Evolutionary conservation across 169 alveolate genomes (phyloP).

Genomic region (Blepharisma undulans): DNA sequence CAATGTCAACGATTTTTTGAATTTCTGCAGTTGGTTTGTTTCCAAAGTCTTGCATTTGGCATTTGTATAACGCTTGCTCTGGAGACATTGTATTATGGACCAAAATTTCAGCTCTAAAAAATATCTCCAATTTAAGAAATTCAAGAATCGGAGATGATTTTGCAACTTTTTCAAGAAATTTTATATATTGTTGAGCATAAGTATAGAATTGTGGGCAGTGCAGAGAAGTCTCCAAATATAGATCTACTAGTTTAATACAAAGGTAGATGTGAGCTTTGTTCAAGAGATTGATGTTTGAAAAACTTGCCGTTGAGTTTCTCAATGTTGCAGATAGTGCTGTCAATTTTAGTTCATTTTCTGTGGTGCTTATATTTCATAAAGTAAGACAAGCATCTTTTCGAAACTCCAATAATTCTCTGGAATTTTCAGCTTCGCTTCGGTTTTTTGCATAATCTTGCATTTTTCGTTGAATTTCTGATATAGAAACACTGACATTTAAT

Average conservation of each 20-base stretch:
- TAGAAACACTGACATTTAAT: not conserved
- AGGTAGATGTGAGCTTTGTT: not conserved
- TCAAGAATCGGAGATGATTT: not conserved
- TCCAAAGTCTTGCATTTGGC: not conserved
- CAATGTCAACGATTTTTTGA: not conserved
- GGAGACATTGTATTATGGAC: not conserved
- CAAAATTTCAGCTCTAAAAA: not conserved
- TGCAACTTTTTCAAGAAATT: not conserved
- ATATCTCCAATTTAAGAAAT: not conserved
- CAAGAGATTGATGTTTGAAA: not conserved
- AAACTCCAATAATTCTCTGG: not conserved
- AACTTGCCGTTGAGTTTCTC: not conserved
- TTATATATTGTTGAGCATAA: not conserved
- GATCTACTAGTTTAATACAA: not conserved
- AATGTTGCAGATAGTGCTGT: not conserved
- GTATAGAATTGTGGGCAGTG: not conserved
- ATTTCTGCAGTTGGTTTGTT: not conserved
- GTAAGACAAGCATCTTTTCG: not conserved
- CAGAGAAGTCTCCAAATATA: not conserved
- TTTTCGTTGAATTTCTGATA: not conserved
- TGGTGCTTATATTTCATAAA: not conserved
- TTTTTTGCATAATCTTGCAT: not conserved
- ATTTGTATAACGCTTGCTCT: not conserved
- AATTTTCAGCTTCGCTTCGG: not conserved
- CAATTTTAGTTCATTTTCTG: not conserved